These are phyloP conservation scores for Zoysia matrella DNA, from an alignment of 202 grass and related monocot species.

Conservation along the genomic window DNA sequence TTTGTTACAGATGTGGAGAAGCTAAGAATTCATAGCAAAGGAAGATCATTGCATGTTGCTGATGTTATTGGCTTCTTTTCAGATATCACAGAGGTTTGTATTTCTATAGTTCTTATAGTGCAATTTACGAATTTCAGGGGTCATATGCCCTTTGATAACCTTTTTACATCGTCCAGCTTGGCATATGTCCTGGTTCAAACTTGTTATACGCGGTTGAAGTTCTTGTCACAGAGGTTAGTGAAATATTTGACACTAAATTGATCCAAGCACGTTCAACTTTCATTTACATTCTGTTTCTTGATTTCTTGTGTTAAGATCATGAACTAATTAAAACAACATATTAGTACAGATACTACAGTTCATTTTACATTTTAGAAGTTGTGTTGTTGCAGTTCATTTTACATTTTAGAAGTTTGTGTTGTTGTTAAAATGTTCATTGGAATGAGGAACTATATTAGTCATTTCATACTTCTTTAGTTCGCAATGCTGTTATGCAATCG, in stretches of 20 bases:
- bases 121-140: constrained; percentile 29
- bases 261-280: constrained; percentile 22
- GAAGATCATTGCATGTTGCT: constrained; percentile 76
- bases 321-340: background rate
- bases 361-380: too few species aligned
- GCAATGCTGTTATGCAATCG: constrained; percentile 2
- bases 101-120: constrained; percentile 32
- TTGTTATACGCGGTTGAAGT: constrained; percentile 94
- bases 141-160: constrained; percentile 37
- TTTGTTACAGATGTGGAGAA: constrained; percentile 99
- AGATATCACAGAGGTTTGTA: constrained; percentile 78
- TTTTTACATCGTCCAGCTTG: constrained; percentile 68
- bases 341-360: constrained; percentile 9
- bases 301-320: constrained; percentile 9
- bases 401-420: background rate
- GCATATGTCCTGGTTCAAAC: constrained; percentile 89
- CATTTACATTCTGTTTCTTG: constrained; percentile 35
- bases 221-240: constrained; percentile 92
- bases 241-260: constrained; percentile 44
- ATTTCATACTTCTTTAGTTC: constrained; percentile 22
- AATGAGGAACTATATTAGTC: background rate
- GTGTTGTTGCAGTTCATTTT: too few species aligned
- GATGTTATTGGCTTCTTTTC: constrained; percentile 92
- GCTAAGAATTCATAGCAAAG: constrained; percentile 89
- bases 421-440: constrained; percentile 21